phyloP scores from a whole-genome alignment of 2,329 filamentous ascomycete genomes.

The Colletotrichum liriopes region DNA sequence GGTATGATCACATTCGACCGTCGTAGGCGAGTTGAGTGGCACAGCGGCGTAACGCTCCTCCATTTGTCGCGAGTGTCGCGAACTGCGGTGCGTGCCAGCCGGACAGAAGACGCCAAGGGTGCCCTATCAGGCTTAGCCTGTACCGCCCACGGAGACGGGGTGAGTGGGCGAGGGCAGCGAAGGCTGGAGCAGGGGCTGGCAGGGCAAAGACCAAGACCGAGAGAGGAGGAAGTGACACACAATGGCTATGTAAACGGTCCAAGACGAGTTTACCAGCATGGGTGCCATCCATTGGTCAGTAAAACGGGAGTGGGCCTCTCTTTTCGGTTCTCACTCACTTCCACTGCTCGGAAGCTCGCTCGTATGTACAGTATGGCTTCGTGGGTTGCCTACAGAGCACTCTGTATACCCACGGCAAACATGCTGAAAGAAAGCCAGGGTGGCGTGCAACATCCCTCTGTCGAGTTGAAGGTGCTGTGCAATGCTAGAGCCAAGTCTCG shows the following conservation, averaged over 20 bases:
- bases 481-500: neutral
- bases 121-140: neutral
- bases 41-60: neutral
- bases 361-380: neutral
- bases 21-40: neutral
- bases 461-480: neutral
- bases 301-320: neutral
- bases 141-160: neutral
- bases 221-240: neutral
- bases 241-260: too few relatives aligned
- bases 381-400: neutral
- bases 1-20: neutral
- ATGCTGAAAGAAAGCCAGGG: neutral
- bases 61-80: neutral
- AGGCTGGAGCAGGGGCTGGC: neutral
- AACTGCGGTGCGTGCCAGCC: neutral
- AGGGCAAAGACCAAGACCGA: neutral
- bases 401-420: neutral
- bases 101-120: neutral
- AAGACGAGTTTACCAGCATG: neutral
- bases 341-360: neutral
- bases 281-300: neutral
- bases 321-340: neutral
- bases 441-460: neutral
- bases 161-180: neutral